Percentiles rank a stretch among this genome's conserved stretches.
phyloP scores from a whole-genome alignment of 331 rosid species.

The Cydonia oblonga region DNA sequence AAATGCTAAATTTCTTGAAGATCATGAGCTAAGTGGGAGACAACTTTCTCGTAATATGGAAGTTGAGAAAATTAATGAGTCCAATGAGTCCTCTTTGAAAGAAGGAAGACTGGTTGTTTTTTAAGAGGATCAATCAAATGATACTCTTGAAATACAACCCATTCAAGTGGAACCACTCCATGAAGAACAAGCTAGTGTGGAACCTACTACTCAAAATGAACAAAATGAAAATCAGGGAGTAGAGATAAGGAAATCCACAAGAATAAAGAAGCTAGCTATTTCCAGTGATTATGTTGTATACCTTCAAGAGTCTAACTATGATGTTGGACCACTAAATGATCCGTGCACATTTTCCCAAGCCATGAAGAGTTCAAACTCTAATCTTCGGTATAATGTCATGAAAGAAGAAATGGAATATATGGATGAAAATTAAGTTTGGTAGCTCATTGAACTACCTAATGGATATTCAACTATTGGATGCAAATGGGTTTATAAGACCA shows the following conservation, averaged over 20 bases:
- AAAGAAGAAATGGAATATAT: neutral
- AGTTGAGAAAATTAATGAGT: neutral
- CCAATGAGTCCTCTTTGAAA: neutral
- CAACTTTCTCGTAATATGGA: neutral
- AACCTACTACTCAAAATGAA: neutral
- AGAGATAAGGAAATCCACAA: neutral
- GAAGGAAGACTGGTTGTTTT: too few species aligned
- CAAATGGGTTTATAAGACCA: neutral
- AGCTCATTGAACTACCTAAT: neutral
- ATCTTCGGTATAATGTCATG: neutral
- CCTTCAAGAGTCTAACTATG: neutral
- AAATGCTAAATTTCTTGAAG: neutral
- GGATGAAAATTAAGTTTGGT: neutral
- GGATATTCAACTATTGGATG: neutral
- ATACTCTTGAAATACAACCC: neutral
- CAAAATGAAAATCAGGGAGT: neutral
- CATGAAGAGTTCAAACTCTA: neutral
- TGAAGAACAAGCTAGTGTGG: neutral
- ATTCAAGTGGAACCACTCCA: neutral
- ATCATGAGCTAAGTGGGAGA: neutral
- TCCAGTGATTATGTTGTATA: neutral
- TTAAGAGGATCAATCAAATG: neutral
- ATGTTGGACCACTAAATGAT: neutral
- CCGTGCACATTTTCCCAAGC: neutral
- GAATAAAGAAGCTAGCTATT: neutral